These are phyloP conservation scores for Baorangia bicolor DNA, from an alignment of 768 basidiomycete species.

Conservation along the genomic window DNA sequence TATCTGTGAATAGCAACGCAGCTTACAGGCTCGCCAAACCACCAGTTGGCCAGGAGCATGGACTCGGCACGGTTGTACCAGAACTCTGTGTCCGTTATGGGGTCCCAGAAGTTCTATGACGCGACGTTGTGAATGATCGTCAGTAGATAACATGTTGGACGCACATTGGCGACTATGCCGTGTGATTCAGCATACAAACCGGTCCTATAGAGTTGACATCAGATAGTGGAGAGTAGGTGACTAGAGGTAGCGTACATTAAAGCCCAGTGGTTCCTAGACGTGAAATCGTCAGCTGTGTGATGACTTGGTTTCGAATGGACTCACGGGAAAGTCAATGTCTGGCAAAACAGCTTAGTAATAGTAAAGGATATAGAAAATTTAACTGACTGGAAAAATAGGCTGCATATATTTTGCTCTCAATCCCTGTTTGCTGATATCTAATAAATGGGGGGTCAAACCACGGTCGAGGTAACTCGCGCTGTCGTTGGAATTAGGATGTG, in stretches of 20 bases:
- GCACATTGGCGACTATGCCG: slow-evolving; percentile 86
- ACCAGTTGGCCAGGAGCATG: slow-evolving; percentile 73
- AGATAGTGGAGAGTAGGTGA: background rate
- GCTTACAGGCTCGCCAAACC: slow-evolving; percentile 85
- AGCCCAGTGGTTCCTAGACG: slow-evolving; percentile 81
- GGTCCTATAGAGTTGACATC: slow-evolving; percentile 54
- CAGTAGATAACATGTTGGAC: slow-evolving; percentile 13
- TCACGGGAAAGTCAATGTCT: slow-evolving; percentile 91
- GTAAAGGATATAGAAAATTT: slow-evolving; percentile 15
- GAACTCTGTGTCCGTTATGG: slow-evolving; percentile 58
- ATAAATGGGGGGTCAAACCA: slow-evolving; percentile 79
- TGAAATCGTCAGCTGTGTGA: background rate
- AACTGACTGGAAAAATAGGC: slow-evolving; percentile 84
- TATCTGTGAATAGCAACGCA: slow-evolving; percentile 1
- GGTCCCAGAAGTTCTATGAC: slow-evolving; percentile 84
- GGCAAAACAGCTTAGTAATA: slow-evolving; percentile 4
- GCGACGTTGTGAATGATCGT: background rate
- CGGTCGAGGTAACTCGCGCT: slow-evolving; percentile 88
- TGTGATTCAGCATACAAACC: slow-evolving; percentile 88
- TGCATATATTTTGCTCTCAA: slow-evolving; percentile 85
- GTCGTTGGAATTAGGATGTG: slow-evolving; percentile 5
- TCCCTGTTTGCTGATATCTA: slow-evolving; percentile 78
- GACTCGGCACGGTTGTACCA: slow-evolving; percentile 64
- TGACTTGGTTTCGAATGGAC: slow-evolving; percentile 28
- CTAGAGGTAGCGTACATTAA: slow-evolving; percentile 54